Evolutionary conservation across 495 filamentous ascomycete species (phyloP), one percentile per base, ranked within the genome.

Genomic region (Neurospora sp.): DNA sequence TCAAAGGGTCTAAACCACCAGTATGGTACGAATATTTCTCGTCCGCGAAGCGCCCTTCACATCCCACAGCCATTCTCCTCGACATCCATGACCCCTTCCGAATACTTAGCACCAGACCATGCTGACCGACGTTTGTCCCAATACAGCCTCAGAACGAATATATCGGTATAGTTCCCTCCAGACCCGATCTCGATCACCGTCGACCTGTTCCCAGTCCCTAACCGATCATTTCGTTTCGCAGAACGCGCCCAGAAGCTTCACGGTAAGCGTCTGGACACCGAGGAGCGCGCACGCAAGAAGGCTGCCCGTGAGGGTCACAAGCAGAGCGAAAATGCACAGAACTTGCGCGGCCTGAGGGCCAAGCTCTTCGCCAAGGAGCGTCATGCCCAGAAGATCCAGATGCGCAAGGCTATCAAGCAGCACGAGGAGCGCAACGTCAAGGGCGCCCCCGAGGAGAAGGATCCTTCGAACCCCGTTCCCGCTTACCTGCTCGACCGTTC

Each of bases 311-410:
- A 97, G 83, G 88, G 88, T 70, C 94, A 98, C 86, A 90, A 93
- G 84, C 86, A 87, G 71, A 94, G 92, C 69, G 85, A 94, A 77
- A 89, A 97, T 83, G 93, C 96, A 18, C 94, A 98, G 85, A 97
- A 94, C 81, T 88, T 98, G 77, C 90, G 90, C 74, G 96, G 96
- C 75, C 88, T 98, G 77, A 87, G 93, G 74, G 96, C 96, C 78
- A 99, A 99, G 86, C 87, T 97, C 79, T 92, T 97, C 86, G 91
- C 93, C 82, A 92, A 97, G 87, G 92, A 96, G 88, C 89, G 96
- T 48, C 93, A 94, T 84, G 89, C 92, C 78, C 93, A 98, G 85
- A 99, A 99, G 91, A 98, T 99, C 82, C 94, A 98, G 89, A 95
- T 99, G 92, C 92, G 92, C 83, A 98, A 99, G 89, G 86, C 90